phyloP scores from a whole-genome alignment of 169 alveolate species.

The Hammondia hammondi region DNA sequence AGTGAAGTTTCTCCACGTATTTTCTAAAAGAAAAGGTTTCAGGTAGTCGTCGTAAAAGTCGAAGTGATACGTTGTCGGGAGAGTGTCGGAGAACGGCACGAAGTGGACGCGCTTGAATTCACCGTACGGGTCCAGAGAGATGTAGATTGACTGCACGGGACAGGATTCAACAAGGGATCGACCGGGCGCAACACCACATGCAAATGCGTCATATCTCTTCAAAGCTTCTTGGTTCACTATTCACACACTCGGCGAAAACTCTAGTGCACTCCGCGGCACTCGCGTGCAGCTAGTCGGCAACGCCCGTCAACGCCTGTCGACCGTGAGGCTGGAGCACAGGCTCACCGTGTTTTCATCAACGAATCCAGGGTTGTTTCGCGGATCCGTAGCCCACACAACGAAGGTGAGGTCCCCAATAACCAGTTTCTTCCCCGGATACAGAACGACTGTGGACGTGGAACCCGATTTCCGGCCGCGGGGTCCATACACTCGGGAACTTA shows the following conservation, averaged over 20 bases:
- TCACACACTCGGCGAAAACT: too few species aligned
- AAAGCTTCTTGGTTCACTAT: too few species aligned
- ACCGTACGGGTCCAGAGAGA: constrained; percentile 80
- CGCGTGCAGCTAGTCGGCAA: neutral
- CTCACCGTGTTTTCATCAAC: constrained; percentile 67
- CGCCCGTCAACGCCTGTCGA: neutral
- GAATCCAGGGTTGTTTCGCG: constrained; percentile 70
- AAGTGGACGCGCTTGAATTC: constrained; percentile 75
- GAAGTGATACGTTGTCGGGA: constrained; percentile 78
- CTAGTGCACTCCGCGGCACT: too few species aligned
- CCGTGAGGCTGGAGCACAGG: neutral
- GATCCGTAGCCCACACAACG: constrained; percentile 74
- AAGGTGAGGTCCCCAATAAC: constrained; percentile 65
- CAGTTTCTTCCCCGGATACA: constrained; percentile 69
- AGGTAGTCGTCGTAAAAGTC: constrained; percentile 77
- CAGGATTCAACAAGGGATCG: too few species aligned
- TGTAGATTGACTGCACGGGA: constrained; percentile 71
- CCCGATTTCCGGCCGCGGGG: constrained; percentile 8
- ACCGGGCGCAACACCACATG: too few species aligned
- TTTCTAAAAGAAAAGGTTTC: constrained; percentile 75
- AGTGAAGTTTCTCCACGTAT: constrained; percentile 69
- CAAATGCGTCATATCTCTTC: too few species aligned
- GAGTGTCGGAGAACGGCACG: constrained; percentile 79
- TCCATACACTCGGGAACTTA: neutral
- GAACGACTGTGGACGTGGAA: constrained; percentile 53